Conservation (phyloP, 164 flowering plant species). For the Saururus chinensis region DNA sequence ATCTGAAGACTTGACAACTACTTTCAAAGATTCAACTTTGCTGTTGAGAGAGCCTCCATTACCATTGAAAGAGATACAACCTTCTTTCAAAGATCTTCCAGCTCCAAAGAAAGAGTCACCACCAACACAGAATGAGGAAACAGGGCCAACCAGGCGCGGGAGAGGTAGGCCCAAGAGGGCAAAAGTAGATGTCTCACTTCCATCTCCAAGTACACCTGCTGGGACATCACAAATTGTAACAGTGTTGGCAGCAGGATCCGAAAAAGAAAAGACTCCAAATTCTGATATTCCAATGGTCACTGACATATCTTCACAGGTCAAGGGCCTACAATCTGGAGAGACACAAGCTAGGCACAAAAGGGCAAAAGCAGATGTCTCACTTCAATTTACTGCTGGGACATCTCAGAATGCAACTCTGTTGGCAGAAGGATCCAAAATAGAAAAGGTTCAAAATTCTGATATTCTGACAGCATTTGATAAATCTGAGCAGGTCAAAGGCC, state of each 20-base stretch:
- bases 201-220: constrained; percentile 6
- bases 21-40: constrained; percentile 3
- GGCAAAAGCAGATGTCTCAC: constrained; percentile 22
- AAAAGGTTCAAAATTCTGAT: constrained; percentile 6
- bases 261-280: constrained; percentile 11
- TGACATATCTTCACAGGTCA: constrained; percentile 13
- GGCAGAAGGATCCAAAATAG: constrained; percentile 18
- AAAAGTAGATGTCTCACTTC: constrained; percentile 22
- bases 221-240: constrained; percentile 18
- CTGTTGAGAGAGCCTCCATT: not conserved
- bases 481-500: constrained; percentile 11
- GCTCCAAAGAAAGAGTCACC: constrained; percentile 1
- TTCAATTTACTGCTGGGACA: constrained; percentile 17
- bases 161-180: constrained; percentile 90
- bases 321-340: constrained; percentile 18
- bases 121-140: constrained; percentile 22
- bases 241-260: constrained; percentile 19
- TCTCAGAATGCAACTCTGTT: constrained; percentile 19
- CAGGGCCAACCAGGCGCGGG: constrained; percentile 67
- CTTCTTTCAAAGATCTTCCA: constrained; percentile 1
- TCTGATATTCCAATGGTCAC: constrained; percentile 10
- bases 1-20: constrained; percentile 11
- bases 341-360: constrained; percentile 75
- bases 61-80: not conserved
- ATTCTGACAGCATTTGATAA: constrained; percentile 16